Conservation (phyloP, 1,284 basidiomycete genomes). For the Cerrena zonata region DNA sequence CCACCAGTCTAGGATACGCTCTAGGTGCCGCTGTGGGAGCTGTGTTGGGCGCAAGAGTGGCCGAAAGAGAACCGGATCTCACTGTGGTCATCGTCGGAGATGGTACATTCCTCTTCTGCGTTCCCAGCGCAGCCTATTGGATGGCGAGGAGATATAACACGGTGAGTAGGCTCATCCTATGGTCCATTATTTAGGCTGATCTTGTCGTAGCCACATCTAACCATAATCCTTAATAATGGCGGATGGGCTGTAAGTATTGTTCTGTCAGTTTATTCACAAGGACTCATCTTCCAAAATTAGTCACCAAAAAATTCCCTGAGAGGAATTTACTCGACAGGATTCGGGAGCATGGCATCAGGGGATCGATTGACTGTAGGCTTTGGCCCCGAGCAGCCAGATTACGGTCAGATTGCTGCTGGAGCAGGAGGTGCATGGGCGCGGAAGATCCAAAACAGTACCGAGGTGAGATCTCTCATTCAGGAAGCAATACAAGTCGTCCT, state of each 20-base stretch:
- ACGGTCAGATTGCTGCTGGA: conserved; percentile 56
- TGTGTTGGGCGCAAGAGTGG: conserved; percentile 37
- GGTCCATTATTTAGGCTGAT: not conserved
- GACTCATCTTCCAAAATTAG: conserved; percentile 25
- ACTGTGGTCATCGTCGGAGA: conserved; percentile 60
- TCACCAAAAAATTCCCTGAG: conserved; percentile 62
- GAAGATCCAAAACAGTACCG: conserved; percentile 35
- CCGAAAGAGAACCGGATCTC: conserved; percentile 39
- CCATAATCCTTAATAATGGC: conserved; percentile 66
- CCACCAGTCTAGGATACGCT: conserved; percentile 60
- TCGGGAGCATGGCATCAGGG: conserved; percentile 43
- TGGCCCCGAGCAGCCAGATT: conserved; percentile 59
- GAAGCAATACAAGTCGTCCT: conserved; percentile 52
- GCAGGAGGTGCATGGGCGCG: conserved; percentile 61
- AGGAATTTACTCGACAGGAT: conserved; percentile 54
- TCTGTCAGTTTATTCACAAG: conserved; percentile 16
- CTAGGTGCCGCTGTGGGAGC: conserved; percentile 61
- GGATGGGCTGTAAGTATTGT: conserved; percentile 50
- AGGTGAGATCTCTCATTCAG: conserved; percentile 37
- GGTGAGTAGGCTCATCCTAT: conserved; percentile 32
- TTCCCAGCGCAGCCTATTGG: conserved; percentile 64
- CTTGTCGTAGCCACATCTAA: conserved; percentile 55
- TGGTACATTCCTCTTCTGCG: conserved; percentile 61
- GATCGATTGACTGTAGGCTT: conserved; percentile 57
- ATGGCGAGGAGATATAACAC: conserved; percentile 63